Conservation (phyloP, 768 basidiomycete species). For the Tylopilus plumbeoviolaceoides region DNA sequence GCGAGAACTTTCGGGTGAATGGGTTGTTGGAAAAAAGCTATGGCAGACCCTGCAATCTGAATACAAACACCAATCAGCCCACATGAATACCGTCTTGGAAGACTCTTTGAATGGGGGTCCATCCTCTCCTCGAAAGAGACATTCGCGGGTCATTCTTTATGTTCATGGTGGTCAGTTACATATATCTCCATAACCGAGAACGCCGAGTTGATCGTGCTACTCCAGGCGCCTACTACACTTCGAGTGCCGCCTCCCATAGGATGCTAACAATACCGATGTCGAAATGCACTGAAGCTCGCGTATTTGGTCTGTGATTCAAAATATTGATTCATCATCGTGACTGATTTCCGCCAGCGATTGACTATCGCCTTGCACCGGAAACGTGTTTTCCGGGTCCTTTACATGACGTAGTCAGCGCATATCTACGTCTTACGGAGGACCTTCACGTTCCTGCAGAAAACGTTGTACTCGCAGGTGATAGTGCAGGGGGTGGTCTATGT, state of each 20-base stretch:
- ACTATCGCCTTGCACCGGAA: conserved; percentile 95
- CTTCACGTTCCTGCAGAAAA: conserved; percentile 90
- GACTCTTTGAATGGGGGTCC: conserved; percentile 15
- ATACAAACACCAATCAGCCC: conserved; percentile 46
- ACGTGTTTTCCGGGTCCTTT: conserved; percentile 89
- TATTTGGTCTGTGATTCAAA: conserved; percentile 59
- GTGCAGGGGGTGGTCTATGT: conserved; percentile 86
- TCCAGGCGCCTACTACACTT: conserved; percentile 87
- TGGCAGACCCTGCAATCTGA: conserved; percentile 87
- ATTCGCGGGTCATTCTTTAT: conserved; percentile 86
- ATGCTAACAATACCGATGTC: conserved; percentile 88
- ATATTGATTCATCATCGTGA: not conserved
- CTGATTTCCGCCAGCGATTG: conserved; percentile 54
- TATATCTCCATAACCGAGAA: not conserved
- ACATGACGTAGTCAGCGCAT: conserved; percentile 81
- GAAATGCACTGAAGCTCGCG: conserved; percentile 82
- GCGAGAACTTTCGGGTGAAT: conserved; percentile 88
- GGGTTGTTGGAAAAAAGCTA: conserved; percentile 90
- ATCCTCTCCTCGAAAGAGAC: conserved; percentile 34
- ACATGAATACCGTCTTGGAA: conserved; percentile 17
- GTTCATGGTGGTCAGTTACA: conserved; percentile 85
- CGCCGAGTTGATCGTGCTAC: conserved; percentile 1
- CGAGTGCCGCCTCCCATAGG: conserved; percentile 87
- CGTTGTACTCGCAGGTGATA: conserved; percentile 85
- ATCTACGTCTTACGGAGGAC: conserved; percentile 83